A percentile compares a stretch with the other conserved stretches of the same genome.
Evolutionary conservation across 2,329 filamentous ascomycete species (phyloP).

Genomic region (Bipolaris victoriae): DNA sequence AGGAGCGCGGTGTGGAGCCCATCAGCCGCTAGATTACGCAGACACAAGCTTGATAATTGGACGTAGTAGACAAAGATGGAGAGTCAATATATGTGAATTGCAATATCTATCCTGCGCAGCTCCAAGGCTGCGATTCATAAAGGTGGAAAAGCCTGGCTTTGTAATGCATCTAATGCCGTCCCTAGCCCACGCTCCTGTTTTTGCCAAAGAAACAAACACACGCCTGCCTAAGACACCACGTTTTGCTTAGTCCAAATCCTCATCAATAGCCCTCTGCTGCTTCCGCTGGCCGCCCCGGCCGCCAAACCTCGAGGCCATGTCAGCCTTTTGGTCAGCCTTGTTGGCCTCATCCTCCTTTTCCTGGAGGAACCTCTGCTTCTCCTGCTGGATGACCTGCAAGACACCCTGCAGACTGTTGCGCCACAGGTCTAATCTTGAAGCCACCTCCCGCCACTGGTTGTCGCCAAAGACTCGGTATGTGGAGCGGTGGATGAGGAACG

Average conservation of each 20-base stretch:
- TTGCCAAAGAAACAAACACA: slow-evolving; percentile 27
- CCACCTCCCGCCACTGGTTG: slow-evolving; percentile 97
- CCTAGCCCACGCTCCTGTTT: slow-evolving; percentile 19
- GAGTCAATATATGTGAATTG: slow-evolving; percentile 29
- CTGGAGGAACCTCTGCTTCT: slow-evolving; percentile 78
- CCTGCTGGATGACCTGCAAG: slow-evolving; percentile 75
- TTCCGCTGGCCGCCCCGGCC: slow-evolving; percentile 31
- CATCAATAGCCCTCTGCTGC: slow-evolving; percentile 44
- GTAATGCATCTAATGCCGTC: slow-evolving; percentile 35
- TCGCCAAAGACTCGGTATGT: slow-evolving; percentile 97
- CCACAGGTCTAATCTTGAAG: slow-evolving; percentile 90
- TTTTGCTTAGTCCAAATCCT: slow-evolving; percentile 43
- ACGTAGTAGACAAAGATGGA: background rate
- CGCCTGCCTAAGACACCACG: slow-evolving; percentile 5
- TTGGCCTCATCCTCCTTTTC: slow-evolving; percentile 79
- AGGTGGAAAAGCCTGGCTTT: slow-evolving; percentile 32
- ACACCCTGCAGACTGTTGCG: slow-evolving; percentile 80
- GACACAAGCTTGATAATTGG: slow-evolving; percentile 26
- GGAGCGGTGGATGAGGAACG: slow-evolving; percentile 94
- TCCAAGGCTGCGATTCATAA: slow-evolving; percentile 37
- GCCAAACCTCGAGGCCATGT: slow-evolving; percentile 38
- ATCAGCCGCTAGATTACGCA: slow-evolving; percentile 40
- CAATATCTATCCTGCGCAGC: slow-evolving; percentile 44
- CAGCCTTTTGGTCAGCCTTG: slow-evolving; percentile 71
- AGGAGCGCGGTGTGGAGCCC: slow-evolving; percentile 43